These are phyloP conservation scores for Harrya chromipes DNA, from an alignment of 768 basidiomycete species.

Conservation along the genomic window DNA sequence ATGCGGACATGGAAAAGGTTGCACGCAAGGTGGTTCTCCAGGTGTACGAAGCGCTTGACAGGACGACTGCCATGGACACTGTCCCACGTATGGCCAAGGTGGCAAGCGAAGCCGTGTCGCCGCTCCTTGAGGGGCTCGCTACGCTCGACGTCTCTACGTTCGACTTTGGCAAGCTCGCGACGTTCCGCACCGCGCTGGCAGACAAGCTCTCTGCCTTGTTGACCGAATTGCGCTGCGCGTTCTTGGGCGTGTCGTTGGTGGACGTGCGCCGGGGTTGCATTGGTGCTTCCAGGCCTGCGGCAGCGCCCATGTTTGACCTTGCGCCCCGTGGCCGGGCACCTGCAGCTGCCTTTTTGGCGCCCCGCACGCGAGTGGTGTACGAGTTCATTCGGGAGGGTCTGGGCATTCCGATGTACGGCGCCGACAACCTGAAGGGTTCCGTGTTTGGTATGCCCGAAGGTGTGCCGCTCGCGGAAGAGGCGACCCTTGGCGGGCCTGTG, in stretches of 20 bases:
- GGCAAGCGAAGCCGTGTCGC: slow-evolving; percentile 56
- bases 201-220: slow-evolving; percentile 16
- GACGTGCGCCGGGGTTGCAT: slow-evolving; percentile 16
- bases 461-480: slow-evolving; percentile 38
- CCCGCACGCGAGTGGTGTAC: slow-evolving; percentile 62
- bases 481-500: slow-evolving; percentile 14
- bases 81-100: slow-evolving; percentile 66
- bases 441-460: slow-evolving; percentile 48
- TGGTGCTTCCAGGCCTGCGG: not conserved
- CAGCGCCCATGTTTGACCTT: slow-evolving; percentile 38
- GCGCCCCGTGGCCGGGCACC: slow-evolving; percentile 57
- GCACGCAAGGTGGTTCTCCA: slow-evolving; percentile 32
- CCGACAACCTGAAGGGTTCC: slow-evolving; percentile 63
- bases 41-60: slow-evolving; percentile 56
- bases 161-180: slow-evolving; percentile 22
- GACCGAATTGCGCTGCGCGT: slow-evolving; percentile 30
- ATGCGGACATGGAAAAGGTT: slow-evolving; percentile 12
- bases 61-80: slow-evolving; percentile 71
- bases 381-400: slow-evolving; percentile 70
- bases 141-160: slow-evolving; percentile 9
- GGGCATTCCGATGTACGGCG: slow-evolving; percentile 79
- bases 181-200: slow-evolving; percentile 22
- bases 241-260: slow-evolving; percentile 22
- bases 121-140: slow-evolving; percentile 52
- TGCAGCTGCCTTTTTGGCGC: slow-evolving; percentile 55